Evolutionary conservation across 306 rosid genomes (phyloP).

Genomic region (Castanea sativa): DNA sequence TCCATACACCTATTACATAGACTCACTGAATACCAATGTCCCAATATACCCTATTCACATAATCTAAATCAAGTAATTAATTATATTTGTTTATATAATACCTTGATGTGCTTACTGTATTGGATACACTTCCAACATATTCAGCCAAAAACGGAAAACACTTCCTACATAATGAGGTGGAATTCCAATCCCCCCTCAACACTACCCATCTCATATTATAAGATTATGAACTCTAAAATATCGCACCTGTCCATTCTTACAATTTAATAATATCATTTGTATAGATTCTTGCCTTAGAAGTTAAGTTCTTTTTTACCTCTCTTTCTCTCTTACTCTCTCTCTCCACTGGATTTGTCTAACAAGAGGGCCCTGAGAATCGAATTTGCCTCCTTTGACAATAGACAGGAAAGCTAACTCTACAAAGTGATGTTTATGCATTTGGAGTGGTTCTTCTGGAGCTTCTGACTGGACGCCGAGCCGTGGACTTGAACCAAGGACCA

Average conservation of each 20-base stretch:
- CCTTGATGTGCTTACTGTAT: not conserved
- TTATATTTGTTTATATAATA: not conserved
- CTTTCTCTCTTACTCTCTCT: not conserved
- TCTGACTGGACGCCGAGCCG: conserved; percentile 90
- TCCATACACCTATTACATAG: too few relatives aligned
- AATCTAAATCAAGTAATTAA: not conserved
- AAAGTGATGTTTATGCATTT: conserved; percentile 94
- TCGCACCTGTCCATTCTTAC: not conserved
- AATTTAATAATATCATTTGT: not conserved
- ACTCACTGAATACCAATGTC: too few relatives aligned
- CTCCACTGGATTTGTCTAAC: not conserved
- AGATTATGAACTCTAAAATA: not conserved
- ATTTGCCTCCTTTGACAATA: conserved; percentile 32
- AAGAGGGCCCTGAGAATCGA: not conserved
- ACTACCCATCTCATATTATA: not conserved
- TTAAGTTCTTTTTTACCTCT: not conserved
- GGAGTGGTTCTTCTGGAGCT: conserved; percentile 99
- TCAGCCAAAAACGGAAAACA: too few relatives aligned
- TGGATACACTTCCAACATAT: not conserved
- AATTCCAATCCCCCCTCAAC: not conserved
- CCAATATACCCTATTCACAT: not conserved
- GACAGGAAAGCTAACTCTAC: conserved; percentile 96
- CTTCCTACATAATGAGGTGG: not conserved
- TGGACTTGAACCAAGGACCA: conserved; percentile 87
- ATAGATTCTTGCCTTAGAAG: not conserved